phyloP scores from a whole-genome alignment of 2,329 filamentous ascomycete species.

The Volutella citrinella region DNA sequence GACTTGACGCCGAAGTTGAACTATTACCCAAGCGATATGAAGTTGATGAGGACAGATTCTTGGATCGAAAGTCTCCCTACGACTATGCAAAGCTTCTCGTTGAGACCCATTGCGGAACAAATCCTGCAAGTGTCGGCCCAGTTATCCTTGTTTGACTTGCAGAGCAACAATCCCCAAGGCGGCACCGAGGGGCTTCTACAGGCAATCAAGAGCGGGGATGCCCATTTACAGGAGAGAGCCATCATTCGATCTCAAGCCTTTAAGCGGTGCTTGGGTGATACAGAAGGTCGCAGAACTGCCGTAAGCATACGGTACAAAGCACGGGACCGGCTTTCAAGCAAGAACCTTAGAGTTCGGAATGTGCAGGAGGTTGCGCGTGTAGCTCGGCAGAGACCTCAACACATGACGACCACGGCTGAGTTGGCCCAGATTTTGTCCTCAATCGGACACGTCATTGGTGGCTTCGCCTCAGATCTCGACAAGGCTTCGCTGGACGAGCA shows the following conservation, averaged over 20 bases:
- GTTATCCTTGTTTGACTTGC: no score
- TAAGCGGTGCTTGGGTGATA: conserved; percentile 11
- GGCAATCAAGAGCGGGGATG: no score
- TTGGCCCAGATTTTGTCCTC: conserved; percentile 17
- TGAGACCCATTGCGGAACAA: conserved; percentile 26
- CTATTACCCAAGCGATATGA: conserved; percentile 35
- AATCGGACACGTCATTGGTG: conserved; percentile 12
- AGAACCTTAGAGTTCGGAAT: conserved; percentile 18
- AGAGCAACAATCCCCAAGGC: no score
- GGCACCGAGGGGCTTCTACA: no score
- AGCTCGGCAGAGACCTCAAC: conserved; percentile 16
- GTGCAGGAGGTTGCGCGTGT: conserved; percentile 18
- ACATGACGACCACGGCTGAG: conserved; percentile 13
- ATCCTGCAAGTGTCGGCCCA: conserved; percentile 32
- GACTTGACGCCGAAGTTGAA: conserved; percentile 27
- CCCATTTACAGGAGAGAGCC: conserved; percentile 16
- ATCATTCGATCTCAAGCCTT: conserved; percentile 16
- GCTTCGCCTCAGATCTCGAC: conserved; percentile 14
- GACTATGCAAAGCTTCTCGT: conserved; percentile 34
- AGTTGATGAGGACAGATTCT: conserved; percentile 30
- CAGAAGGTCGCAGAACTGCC: conserved; percentile 4
- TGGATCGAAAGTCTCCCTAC: conserved; percentile 29
- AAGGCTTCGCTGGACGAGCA: conserved; percentile 17
- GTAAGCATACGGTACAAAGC: conserved; percentile 12
- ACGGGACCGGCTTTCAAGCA: conserved; percentile 17